Evolutionary conservation across 305 asterid species (phyloP), one percentile per base, ranked within the genome.

Genomic region (Fraxinus xanthoxyloides): DNA sequence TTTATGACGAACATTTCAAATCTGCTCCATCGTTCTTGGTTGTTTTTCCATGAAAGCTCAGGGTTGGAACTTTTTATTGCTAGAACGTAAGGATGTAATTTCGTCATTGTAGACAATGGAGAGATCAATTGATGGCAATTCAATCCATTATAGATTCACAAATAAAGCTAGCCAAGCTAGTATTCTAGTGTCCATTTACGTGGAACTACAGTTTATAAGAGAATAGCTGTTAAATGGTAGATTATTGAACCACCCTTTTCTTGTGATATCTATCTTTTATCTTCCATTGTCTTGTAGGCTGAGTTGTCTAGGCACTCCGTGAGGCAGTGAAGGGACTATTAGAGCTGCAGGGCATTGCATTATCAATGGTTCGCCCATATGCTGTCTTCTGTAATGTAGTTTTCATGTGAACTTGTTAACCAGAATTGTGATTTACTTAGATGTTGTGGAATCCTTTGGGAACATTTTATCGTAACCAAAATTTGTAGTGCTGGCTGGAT

Each of bases 251-350:
- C 72, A 38, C 51, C 9, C 19, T 63, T 79, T 75, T 17, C 23
- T 4, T 51, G 63, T 73, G 73, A 78, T 38, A 40, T 32, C 30
- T 81, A n/a, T 48, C 72, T 67, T 65, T n/a, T 51, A 8, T 79
- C 67, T 35, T 72, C 56, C 21, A 51, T 40, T 76, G 75, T 78
- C 36, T 23, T 87, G 56, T 75, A 91, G 94, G 84, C 75, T 51
- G 94, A 88, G 85, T 79, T 91, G 84, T 90, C 89, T 12, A 88
- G 74, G 85, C 87, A 88, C 77, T 21, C 65, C 0, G 86, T 80
- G 84, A 87, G 79, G 75, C 81, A 56, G 77, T 26, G 80, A 17
- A 61, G n/a, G 69, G 87, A 84, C 21, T 77, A 61, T 67, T 86
- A 80, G 70, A 77, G 82, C 84, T 74, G 77, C 61, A 21, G 17